Percentiles rank a stretch among this genome's conserved stretches.
Evolutionary conservation across 257 asterid species (phyloP).

Genomic region (Ligustrum vulgare): DNA sequence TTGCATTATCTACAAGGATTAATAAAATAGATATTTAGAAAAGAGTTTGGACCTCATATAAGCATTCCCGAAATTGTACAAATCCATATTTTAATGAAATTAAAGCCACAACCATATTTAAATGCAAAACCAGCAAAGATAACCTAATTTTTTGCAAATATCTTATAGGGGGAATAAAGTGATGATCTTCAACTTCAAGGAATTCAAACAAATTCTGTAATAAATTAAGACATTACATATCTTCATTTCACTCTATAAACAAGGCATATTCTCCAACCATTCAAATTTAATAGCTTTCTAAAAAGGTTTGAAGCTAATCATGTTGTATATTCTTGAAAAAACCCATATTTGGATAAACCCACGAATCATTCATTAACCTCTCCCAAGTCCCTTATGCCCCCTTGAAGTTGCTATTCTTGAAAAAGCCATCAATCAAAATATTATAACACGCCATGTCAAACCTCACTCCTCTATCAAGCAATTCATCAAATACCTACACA

Average conservation of each 20-base stretch:
- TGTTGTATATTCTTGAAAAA: neutral
- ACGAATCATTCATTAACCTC: too few species aligned
- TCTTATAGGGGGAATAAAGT: neutral
- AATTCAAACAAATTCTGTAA: neutral
- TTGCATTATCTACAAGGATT: constrained; percentile 61
- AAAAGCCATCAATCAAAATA: too few species aligned
- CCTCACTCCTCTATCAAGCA: too few species aligned
- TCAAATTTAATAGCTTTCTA: neutral
- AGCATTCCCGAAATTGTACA: neutral
- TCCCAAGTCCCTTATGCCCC: too few species aligned
- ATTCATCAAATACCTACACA: too few species aligned
- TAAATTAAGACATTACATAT: neutral
- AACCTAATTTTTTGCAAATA: neutral
- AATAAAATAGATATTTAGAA: neutral
- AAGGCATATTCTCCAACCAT: neutral
- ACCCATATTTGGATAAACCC: too few species aligned
- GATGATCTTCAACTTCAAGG: neutral
- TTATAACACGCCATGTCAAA: too few species aligned
- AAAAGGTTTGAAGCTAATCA: neutral
- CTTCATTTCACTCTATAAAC: neutral
- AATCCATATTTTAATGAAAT: neutral
- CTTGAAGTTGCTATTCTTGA: too few species aligned
- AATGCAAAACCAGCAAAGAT: neutral
- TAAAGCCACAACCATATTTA: neutral
- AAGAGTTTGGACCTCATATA: neutral